These are phyloP conservation scores for Ceratopteris richardii DNA, from an alignment of 75 land plant genomes.

Conservation along the genomic window DNA sequence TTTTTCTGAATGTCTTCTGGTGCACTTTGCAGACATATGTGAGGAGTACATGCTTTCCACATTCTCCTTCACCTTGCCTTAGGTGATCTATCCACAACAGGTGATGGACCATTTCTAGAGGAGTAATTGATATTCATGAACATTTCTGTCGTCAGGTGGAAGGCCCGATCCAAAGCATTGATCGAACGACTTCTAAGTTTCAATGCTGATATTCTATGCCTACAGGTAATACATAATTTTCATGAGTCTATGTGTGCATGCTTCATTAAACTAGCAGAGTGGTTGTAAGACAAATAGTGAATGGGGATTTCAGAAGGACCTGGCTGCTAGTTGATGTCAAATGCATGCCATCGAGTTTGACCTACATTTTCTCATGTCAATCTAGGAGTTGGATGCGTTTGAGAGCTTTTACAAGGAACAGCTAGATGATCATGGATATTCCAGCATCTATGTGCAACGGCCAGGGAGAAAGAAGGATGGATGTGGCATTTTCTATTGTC, in stretches of 20 bases:
- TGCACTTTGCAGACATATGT: slow-evolving; percentile 79
- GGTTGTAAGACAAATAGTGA: no score
- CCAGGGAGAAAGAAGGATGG: slow-evolving; percentile 80
- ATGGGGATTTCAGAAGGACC: no score
- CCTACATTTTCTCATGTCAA: no score
- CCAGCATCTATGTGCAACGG: slow-evolving; percentile 68
- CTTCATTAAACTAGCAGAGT: no score
- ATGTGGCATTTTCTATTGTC: slow-evolving; percentile 83
- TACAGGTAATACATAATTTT: slow-evolving; percentile 37
- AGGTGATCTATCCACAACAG: no score
- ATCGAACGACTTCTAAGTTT: slow-evolving; percentile 43
- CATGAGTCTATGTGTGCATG: neutral
- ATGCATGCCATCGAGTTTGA: no score
- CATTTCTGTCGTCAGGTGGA: slow-evolving; percentile 49
- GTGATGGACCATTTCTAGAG: no score
- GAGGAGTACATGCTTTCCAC: slow-evolving; percentile 79
- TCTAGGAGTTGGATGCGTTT: slow-evolving; percentile 92
- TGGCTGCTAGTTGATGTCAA: no score
- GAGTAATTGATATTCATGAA: no score
- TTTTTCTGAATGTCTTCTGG: no score
- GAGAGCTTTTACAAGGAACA: slow-evolving; percentile 63
- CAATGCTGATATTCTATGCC: slow-evolving; percentile 75
- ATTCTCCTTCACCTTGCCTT: slow-evolving; percentile 82
- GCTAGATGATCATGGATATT: slow-evolving; percentile 56
- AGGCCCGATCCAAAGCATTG: slow-evolving; percentile 63